Evolutionary conservation across 2,329 filamentous ascomycete genomes (phyloP), one percentile per base, ranked within the genome.

Genomic region (Trichoderma sp.): DNA sequence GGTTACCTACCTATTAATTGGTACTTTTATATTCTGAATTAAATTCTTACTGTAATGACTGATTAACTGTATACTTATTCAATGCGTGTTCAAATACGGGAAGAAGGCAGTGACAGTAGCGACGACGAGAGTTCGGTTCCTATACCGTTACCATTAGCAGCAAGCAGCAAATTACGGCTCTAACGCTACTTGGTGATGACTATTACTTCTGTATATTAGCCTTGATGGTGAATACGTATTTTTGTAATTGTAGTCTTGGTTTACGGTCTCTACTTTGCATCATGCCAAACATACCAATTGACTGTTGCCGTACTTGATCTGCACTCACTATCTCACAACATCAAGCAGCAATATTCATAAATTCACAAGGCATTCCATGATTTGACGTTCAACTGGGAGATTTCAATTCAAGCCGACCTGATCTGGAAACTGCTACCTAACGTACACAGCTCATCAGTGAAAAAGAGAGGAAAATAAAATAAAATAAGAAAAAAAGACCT

Each of bases 391-490:
- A 68, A 34, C 43, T 71, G 58, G 50, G 26, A 71, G 47, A 65
- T 53, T 71, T 47, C 61, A 64, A 39, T 71, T 65, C 23, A 65
- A 65, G 68, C 43, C 36, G 53, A 47, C 61, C 61, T 30, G 17
- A 65, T 50, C 61, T 34, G 58, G 28, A 47, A 57, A 57, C 61
- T 65, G 59, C 61, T 32, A 59, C 53, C 69, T 71, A 71, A 66
- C 30, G 53, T 71, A 71, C 69, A 67, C 23, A 34, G 55, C 28
- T 13, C n/a, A 34, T 32, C n/a, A 30, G 28, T 20, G 20, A 34
- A 6, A 58, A 36, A 15, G 13, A 15, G 13, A 12, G 20, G 6
- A 62, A 43, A 13, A 32, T 20, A 15, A 34, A 34, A 4, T 12
- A 36, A 34, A 61, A 68, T 34, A 34, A 6, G 28, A 53, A 20